Evolutionary conservation across 176 grass and related monocot genomes (phyloP), one percentile per base, ranked within the genome.

Genomic region (Zizania latifolia): DNA sequence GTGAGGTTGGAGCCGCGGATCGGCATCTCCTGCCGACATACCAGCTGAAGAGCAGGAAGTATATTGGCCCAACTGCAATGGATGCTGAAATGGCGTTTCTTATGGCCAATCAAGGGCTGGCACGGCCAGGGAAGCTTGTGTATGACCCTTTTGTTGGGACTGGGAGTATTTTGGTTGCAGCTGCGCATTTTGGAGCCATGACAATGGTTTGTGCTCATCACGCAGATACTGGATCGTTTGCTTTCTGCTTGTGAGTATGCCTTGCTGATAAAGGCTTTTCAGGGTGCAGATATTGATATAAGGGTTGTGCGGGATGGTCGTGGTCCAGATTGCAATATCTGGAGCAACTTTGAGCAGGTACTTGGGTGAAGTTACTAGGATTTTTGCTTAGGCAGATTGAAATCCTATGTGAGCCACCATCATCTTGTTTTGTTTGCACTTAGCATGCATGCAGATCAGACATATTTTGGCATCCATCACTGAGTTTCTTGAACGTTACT

Each of bases 231-330:
- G 10, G 10, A 21, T 9, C 1, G 0, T 68, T 70, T 4, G 30
- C 10, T 15, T 68, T 69, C 61, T 82, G 29, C 58, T 82, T 1
- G 37, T 86, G 1, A 10, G 14, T 65, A 29, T 76, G 30, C 2
- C 17, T n/a, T 3, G 38, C 78, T 89, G 65, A 86, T 65, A 69
- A 66, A 85, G 33, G 10, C 28, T 14, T 82, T 89, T 70, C 90
- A 98, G 94, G 94, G 94, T 85, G 94, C 94, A 93, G 91, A 98
- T 98, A 98, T 98, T 31, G 94, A 98, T 71, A 92, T 98, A 98
- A 98, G 88, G 83, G 91, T 94, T 48, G 94, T 98, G 15, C 88
- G 89, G 50, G 94, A 98, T 83, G 94, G 94, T 17, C 91, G 91
- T 35, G 94, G 94, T 31, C 94, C 94, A 0, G 62, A 98, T 89